Conservation (phyloP, 345 rosid species). For the Lepidium africanum region DNA sequence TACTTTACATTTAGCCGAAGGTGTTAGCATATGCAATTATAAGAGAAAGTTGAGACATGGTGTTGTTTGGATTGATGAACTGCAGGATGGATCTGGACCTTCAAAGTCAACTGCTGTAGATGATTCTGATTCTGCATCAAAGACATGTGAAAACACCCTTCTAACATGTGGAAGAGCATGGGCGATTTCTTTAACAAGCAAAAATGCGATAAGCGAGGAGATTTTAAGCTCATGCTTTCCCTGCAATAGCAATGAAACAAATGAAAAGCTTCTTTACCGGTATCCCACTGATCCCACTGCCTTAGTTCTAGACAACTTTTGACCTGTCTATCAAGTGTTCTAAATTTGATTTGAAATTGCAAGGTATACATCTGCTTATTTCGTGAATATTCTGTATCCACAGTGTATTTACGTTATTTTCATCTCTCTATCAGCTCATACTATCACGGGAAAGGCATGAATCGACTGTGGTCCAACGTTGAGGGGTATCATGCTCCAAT, state of each 20-base stretch:
- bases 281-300: constrained; percentile 12
- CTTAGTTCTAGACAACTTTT: not conserved
- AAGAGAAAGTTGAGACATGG: not conserved
- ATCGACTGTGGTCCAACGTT: constrained; percentile 75
- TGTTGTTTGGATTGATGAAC: constrained; percentile 11
- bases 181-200: constrained; percentile 50
- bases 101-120: constrained; percentile 32
- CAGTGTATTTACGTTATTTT: not conserved
- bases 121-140: constrained; percentile 23
- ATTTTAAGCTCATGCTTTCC: constrained; percentile 41
- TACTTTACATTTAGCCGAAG: not conserved
- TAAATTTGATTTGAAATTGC: not conserved
- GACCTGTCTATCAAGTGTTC: not conserved
- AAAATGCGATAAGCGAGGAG: constrained; percentile 44
- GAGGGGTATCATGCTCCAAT: constrained; percentile 82
- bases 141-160: constrained; percentile 27
- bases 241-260: constrained; percentile 16
- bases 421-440: constrained; percentile 52
- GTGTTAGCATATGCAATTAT: not conserved
- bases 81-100: constrained; percentile 42
- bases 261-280: constrained; percentile 63
- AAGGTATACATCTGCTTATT: not conserved
- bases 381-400: not conserved
- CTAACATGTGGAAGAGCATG: constrained; percentile 62
- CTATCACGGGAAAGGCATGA: constrained; percentile 79